A percentile compares a stretch with the other conserved stretches of the same genome.
phyloP scores from a whole-genome alignment of 2,329 filamentous ascomycete genomes.

The Colletotrichum sp. region DNA sequence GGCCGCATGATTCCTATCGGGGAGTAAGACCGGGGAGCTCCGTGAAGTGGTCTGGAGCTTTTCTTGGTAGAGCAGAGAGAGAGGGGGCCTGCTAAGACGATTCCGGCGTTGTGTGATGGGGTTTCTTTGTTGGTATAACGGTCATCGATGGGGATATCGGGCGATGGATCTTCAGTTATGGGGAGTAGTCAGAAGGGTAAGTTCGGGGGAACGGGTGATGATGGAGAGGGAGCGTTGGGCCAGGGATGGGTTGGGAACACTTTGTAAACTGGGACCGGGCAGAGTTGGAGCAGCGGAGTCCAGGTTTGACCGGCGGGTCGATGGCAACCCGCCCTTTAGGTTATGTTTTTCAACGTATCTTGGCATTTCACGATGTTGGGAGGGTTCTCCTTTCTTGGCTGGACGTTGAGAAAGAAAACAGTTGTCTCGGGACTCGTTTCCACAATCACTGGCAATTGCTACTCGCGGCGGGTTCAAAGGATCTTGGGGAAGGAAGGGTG shows the following conservation, averaged over 20 bases:
- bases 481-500: background rate
- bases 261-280: background rate
- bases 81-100: background rate
- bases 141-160: constrained; percentile 1
- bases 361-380: background rate
- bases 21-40: background rate
- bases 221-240: background rate
- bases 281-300: background rate
- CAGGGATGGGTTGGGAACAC: background rate
- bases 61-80: background rate
- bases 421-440: background rate
- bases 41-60: background rate
- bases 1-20: background rate
- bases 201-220: background rate
- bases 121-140: constrained; percentile 13
- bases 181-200: background rate
- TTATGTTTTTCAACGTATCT: background rate
- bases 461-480: background rate
- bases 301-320: background rate
- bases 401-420: constrained; percentile 15
- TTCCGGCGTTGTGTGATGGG: background rate
- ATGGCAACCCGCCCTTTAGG: background rate
- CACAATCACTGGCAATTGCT: background rate
- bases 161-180: background rate
- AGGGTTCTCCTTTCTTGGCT: background rate